Evolutionary conservation across 139 green algal genomes (phyloP), one percentile per base, ranked within the genome.

Genomic region (Bryopsis sp.): DNA sequence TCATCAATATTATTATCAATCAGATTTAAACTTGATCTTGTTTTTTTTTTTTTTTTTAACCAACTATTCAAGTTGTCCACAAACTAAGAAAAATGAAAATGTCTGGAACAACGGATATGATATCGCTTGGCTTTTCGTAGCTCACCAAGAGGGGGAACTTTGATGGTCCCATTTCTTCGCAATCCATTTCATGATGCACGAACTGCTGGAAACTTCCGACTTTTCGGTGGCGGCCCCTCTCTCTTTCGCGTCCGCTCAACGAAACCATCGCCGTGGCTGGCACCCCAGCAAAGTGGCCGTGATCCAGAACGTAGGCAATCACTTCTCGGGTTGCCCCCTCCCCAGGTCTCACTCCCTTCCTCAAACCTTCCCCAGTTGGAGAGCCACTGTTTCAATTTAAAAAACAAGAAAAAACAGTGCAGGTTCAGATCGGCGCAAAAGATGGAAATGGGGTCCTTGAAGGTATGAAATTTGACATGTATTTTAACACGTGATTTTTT

Each of bases 281-380:
- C 46, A 90, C 84, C 29, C 79, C 79, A 5, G 80, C 58, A 48
- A 88, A 85, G 64, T 82, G 54, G n/a, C 54, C 73, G 43, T 87
- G 76, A 75, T 90, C 84, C 46, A 90, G 74, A 32, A 88, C 34
- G 54, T 80, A 88, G 0, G 84, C 84, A 19, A 81, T 81, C 2
- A 88, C 79, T 72, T 90, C 84, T 22, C 84, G 64, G 19, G 78
- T 59, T 2, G 84, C 84, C 5, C 84, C 84, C 70, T 90, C 82
- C 19, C 84, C 84, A 22, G 76, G 76, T 33, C 47, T 33, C 1
- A 74, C 65, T 29, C 84, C 84, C 8, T 67, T 68, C 22, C 72
- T 69, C 64, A 83, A 66, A 2, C 72, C 78, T 58, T 77, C 72
- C 5, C 37, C 67, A 35, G 37, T 31, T 38, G 58, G 39, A 29